These are phyloP conservation scores for Raffaelea deltoideospora DNA, from an alignment of 2,329 filamentous ascomycete genomes.

Conservation along the genomic window DNA sequence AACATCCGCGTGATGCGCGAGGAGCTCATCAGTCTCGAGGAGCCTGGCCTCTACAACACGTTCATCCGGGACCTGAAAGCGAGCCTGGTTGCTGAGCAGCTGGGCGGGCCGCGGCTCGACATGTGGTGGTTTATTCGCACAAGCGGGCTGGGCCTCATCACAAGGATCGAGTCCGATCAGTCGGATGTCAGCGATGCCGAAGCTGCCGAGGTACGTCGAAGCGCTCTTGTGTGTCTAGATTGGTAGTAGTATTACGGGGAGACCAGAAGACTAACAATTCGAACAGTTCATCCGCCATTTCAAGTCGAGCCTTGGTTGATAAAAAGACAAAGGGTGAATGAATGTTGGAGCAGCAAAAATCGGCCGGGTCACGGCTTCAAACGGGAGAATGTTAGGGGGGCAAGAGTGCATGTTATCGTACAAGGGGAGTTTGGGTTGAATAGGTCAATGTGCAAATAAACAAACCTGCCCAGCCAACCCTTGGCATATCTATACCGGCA, in stretches of 20 bases:
- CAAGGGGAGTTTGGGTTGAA: too few relatives aligned
- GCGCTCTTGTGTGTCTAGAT: too few relatives aligned
- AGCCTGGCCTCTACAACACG: slow-evolving; percentile 61
- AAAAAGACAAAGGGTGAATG: too few relatives aligned
- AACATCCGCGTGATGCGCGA: slow-evolving; percentile 64
- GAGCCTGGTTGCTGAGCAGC: slow-evolving; percentile 49
- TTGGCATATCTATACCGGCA: too few relatives aligned
- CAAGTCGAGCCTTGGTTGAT: neutral
- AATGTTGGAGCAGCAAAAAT: too few relatives aligned
- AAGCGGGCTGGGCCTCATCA: slow-evolving; percentile 58
- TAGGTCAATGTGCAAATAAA: too few relatives aligned
- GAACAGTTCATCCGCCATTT: neutral
- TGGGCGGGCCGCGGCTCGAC: slow-evolving; percentile 65
- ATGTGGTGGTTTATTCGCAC: slow-evolving; percentile 66
- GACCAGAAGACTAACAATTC: too few relatives aligned
- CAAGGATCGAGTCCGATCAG: slow-evolving; percentile 41
- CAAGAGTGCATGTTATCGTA: too few relatives aligned
- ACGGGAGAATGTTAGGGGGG: too few relatives aligned
- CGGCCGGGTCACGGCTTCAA: too few relatives aligned
- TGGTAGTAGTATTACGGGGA: too few relatives aligned
- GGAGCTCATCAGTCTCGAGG: slow-evolving; percentile 60
- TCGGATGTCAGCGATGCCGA: slow-evolving; percentile 56
- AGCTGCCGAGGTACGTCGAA: slow-evolving; percentile 39
- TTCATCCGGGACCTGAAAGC: slow-evolving; percentile 59
- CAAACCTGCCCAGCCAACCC: too few relatives aligned